Percentiles rank a stretch among this genome's conserved stretches.
These are phyloP conservation scores for Zhuliangozyma parablackwelliae DNA, from an alignment of 1,139 yeast genomes.

Conservation along the genomic window DNA sequence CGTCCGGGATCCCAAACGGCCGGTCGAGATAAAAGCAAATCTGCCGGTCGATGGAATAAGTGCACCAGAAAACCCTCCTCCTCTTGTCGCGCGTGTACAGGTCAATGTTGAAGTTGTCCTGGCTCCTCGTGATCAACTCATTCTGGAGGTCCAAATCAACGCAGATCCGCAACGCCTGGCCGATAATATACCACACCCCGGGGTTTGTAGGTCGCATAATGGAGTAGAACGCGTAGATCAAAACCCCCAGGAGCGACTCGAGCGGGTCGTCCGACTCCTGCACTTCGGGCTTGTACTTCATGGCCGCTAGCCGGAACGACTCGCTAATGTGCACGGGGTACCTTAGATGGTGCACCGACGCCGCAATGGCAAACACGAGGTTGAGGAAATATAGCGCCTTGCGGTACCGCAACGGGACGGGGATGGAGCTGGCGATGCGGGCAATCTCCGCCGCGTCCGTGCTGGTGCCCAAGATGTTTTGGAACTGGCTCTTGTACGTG, in stretches of 20 bases:
- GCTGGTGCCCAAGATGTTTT: slow-evolving; percentile 2
- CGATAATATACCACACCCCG: slow-evolving; percentile 89
- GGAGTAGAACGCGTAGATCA: slow-evolving; percentile 66
- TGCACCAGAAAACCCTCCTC: slow-evolving; percentile 84
- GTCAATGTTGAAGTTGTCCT: slow-evolving; percentile 28
- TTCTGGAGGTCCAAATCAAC: slow-evolving; percentile 82
- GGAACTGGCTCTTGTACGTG: slow-evolving; percentile 14
- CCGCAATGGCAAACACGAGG: slow-evolving; percentile 75
- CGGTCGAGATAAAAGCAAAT: slow-evolving; percentile 68
- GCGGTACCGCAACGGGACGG: slow-evolving; percentile 43
- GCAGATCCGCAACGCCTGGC: slow-evolving; percentile 73
- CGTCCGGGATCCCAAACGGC: slow-evolving; percentile 75
- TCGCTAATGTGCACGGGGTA: slow-evolving; percentile 67
- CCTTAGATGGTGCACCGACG: slow-evolving; percentile 68
- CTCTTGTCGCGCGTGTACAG: slow-evolving; percentile 64
- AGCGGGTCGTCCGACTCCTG: slow-evolving; percentile 57
- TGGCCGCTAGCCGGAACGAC: slow-evolving; percentile 68
- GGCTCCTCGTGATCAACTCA: slow-evolving; percentile 30
- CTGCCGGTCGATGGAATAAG: slow-evolving; percentile 78
- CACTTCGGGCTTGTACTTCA: slow-evolving; percentile 55
- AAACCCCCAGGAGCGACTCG: slow-evolving; percentile 68
- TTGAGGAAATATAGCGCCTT: slow-evolving; percentile 58
- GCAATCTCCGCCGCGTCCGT: slow-evolving; percentile 8
- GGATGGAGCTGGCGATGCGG: slow-evolving; percentile 31
- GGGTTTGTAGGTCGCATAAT: slow-evolving; percentile 75